Percentiles rank a stretch among this genome's conserved stretches.
phyloP scores from a whole-genome alignment of 2,329 filamentous ascomycete genomes.

The Monilinia vaccinii-corymbosi region DNA sequence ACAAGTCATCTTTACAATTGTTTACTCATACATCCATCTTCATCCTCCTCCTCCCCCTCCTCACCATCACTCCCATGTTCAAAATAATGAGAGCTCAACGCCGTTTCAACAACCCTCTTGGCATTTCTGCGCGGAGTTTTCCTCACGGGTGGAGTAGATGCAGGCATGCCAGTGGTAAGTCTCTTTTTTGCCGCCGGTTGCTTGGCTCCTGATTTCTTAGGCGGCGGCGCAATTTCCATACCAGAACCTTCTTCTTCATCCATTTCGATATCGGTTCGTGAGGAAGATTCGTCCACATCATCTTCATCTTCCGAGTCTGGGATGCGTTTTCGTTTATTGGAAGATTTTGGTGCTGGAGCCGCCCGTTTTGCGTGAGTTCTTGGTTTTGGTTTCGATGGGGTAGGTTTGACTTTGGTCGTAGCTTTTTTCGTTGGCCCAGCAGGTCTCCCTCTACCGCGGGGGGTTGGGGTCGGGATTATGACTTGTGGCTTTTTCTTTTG shows the following conservation, averaged over 20 bases:
- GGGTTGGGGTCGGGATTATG: conserved; percentile 1
- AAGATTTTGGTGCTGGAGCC: background rate
- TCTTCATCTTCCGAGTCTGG: conserved; percentile 13
- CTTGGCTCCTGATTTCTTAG: background rate
- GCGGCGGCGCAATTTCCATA: background rate
- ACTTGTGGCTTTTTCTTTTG: conserved; percentile 8
- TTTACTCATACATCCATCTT: too few species aligned
- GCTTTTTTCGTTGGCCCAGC: conserved; percentile 13
- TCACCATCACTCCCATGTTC: conserved; percentile 21
- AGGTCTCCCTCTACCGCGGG: conserved; percentile 19
- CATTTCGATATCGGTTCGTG: background rate
- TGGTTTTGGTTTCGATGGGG: conserved; percentile 7
- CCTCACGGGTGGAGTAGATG: conserved; percentile 6
- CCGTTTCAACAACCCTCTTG: conserved; percentile 22
- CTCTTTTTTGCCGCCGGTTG: conserved; percentile 5
- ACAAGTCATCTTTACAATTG: too few species aligned
- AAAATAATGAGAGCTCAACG: conserved; percentile 27
- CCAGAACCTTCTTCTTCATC: background rate
- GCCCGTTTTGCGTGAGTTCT: conserved; percentile 7
- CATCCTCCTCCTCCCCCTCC: background rate
- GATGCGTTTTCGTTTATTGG: conserved; percentile 12
- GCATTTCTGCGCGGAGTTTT: conserved; percentile 24
- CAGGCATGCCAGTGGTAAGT: conserved; percentile 3
- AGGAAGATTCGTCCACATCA: conserved; percentile 5
- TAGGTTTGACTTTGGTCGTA: background rate